Conservation (phyloP, 345 rosid genomes). For the Kernera saxatilis region DNA sequence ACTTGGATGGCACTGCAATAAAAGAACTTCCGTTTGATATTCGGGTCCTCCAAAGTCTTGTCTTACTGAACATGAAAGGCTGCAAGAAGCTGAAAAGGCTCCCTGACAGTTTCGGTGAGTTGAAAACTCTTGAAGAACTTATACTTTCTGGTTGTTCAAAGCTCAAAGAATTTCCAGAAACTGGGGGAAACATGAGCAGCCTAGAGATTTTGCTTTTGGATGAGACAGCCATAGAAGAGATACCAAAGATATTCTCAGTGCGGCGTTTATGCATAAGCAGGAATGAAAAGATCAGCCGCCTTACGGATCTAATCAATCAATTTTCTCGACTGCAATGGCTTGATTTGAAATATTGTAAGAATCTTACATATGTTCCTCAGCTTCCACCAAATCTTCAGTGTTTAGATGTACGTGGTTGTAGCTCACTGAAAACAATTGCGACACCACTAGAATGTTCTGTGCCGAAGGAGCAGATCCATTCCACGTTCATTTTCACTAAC, state of each 20-base stretch:
- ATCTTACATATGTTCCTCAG: neutral
- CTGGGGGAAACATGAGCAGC: neutral
- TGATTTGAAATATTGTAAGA: slow-evolving; percentile 16
- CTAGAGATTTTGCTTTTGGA: slow-evolving; percentile 6
- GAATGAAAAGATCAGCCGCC: neutral
- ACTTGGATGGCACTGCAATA: slow-evolving; percentile 19
- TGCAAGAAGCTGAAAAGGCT: slow-evolving; percentile 21
- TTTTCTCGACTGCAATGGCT: neutral
- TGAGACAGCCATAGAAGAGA: slow-evolving; percentile 5
- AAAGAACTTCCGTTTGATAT: slow-evolving; percentile 5
- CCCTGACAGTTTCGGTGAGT: neutral
- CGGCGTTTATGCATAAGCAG: neutral
- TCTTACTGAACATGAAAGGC: neutral
- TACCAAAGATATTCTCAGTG: neutral
- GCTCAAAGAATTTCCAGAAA: neutral
- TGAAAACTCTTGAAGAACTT: neutral
- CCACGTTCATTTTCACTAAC: slow-evolving; percentile 14
- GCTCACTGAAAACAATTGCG: neutral
- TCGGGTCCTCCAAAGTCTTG: neutral
- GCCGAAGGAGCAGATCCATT: neutral
- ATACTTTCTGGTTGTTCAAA: slow-evolving; percentile 9
- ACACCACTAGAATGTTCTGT: neutral
- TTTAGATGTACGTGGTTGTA: slow-evolving; percentile 2
- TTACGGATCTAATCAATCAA: neutral
- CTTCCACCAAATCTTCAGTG: slow-evolving; percentile 21